Conservation (phyloP, 495 filamentous ascomycete genomes). For the Penicillium egyptiacum region DNA sequence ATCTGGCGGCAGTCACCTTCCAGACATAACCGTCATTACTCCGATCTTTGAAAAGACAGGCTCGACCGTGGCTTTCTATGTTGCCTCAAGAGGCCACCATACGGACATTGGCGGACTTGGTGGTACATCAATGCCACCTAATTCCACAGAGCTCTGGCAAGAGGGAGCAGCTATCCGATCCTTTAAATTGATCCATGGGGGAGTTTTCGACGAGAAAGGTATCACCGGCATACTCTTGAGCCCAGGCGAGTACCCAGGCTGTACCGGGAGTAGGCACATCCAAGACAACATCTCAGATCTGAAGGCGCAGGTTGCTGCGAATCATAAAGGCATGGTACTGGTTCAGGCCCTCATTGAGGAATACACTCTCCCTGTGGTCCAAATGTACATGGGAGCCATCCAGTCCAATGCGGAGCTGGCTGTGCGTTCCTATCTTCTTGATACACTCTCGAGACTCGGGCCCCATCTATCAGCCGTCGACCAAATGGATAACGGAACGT, state of each 20-base stretch:
- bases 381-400: neutral
- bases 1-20: neutral
- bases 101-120: neutral
- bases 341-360: neutral
- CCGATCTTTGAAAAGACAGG: neutral
- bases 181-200: neutral
- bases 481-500: neutral
- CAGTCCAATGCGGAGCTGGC: neutral
- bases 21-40: neutral
- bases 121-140: neutral
- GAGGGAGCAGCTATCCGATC: neutral
- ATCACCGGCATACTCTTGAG: neutral
- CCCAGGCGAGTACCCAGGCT: neutral
- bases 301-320: neutral
- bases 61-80: neutral
- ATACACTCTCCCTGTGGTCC: neutral
- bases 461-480: neutral
- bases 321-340: neutral
- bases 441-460: neutral
- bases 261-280: neutral
- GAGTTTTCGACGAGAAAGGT: neutral
- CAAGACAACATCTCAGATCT: neutral
- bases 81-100: neutral
- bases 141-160: neutral
- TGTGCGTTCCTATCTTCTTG: neutral